Evolutionary conservation across 139 green algal species (phyloP), one percentile per base, ranked within the genome.

Genomic region (Microglena sp.): DNA sequence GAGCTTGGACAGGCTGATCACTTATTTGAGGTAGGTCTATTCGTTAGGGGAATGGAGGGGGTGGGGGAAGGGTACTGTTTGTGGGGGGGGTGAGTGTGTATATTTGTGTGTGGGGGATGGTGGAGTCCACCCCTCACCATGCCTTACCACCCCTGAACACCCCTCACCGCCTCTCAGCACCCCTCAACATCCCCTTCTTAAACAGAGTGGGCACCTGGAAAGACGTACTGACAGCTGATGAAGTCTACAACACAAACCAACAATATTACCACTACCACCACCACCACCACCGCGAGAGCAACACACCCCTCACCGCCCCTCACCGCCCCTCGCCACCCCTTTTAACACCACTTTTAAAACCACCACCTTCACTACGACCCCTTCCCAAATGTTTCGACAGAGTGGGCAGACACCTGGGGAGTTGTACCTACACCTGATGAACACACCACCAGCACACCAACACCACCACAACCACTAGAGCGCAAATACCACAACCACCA

Each of bases 391-490:
- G 15, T n/a, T n/a, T n/a, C n/a, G n/a, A 5, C 58, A 65, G 58
- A 33, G 4, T n/a, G 58, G 58, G 21, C 28, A 33, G 7, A 33
- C 58, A 6, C 58, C 58, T 27, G 58, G 58, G 24, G 58, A 65
- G 22, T 55, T 34, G 6, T 65, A 65, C 58, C 50, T 55, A 24
- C 58, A 65, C 58, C 34, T 65, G 6, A 65, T 65, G 58, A 65
- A 65, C n/a, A n/a, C n/a, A n/a, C n/a, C n/a, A n/a, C n/a, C n/a
- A n/a, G n/a, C n/a, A n/a, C n/a, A n/a, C n/a, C n/a, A n/a, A n/a
- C n/a, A n/a, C n/a, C n/a, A n/a, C n/a, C n/a, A n/a, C n/a, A n/a
- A n/a, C n/a, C n/a, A n/a, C n/a, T n/a, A n/a, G n/a, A n/a, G n/a
- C n/a, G n/a, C n/a, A n/a, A n/a, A n/a, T n/a, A n/a, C n/a, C n/a